A percentile compares a stretch with the other conserved stretches of the same genome.
These are phyloP conservation scores for Magnaporthales sp. DNA, from an alignment of 2,329 filamentous ascomycete genomes.

Conservation along the genomic window DNA sequence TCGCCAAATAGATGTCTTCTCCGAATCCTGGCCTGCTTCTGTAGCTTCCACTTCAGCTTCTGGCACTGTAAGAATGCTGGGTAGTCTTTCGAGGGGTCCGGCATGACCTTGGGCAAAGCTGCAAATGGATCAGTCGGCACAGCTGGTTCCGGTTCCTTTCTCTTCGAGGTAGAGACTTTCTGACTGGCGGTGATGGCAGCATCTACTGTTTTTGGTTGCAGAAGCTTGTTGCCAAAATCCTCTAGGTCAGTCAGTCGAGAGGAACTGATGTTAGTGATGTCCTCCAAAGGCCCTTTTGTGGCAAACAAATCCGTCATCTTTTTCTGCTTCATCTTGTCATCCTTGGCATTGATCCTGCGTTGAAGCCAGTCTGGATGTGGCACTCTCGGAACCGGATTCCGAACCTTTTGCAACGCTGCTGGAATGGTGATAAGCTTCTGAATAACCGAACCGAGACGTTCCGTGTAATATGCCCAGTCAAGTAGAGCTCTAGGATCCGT, in stretches of 20 bases:
- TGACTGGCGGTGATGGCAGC: slow-evolving; percentile 47
- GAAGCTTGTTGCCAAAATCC: slow-evolving; percentile 61
- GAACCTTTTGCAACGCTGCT: slow-evolving; percentile 87
- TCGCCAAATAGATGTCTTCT: slow-evolving; percentile 91
- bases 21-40: slow-evolving; percentile 79
- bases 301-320: slow-evolving; percentile 90
- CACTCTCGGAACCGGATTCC: slow-evolving; percentile 89
- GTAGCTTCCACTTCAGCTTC: slow-evolving; percentile 98
- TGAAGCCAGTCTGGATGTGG: slow-evolving; percentile 96
- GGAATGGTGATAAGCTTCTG: slow-evolving; percentile 99
- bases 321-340: slow-evolving; percentile 96
- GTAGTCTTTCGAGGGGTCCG: slow-evolving; percentile 79
- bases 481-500: slow-evolving; percentile 85
- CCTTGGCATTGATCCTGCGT: slow-evolving; percentile 84
- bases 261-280: slow-evolving; percentile 59
- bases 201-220: slow-evolving; percentile 54
- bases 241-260: slow-evolving; percentile 61
- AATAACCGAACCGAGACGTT: slow-evolving; percentile 91
- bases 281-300: slow-evolving; percentile 61
- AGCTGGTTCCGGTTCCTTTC: slow-evolving; percentile 63
- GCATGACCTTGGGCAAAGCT: slow-evolving; percentile 74
- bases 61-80: slow-evolving; percentile 83
- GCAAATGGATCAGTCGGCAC: slow-evolving; percentile 62
- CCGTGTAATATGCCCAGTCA: slow-evolving; percentile 96
- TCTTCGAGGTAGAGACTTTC: slow-evolving; percentile 46